Percentiles rank a stretch among this genome's conserved stretches.
Conservation (phyloP, 2,329 filamentous ascomycete genomes). For the Calonectria honghensis region DNA sequence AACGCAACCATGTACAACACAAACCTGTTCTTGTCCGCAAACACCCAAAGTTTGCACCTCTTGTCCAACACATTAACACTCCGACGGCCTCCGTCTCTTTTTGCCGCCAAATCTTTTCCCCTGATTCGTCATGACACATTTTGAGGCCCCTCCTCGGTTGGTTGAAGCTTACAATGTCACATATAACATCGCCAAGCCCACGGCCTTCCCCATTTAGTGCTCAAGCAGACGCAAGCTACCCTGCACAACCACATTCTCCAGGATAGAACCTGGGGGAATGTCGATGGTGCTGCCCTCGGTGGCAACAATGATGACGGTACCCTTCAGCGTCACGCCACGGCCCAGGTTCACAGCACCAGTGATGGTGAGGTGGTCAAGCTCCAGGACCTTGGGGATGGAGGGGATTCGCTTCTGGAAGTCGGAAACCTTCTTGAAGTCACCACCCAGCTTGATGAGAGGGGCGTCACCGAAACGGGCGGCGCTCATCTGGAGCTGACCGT, state of each 20-base stretch:
- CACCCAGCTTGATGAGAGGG: slow-evolving; percentile 98
- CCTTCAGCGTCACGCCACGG: slow-evolving; percentile 96
- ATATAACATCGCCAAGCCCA: slow-evolving; percentile 18
- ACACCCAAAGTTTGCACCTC: slow-evolving; percentile 15
- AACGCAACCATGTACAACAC: slow-evolving; percentile 27
- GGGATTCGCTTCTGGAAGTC: slow-evolving; percentile 93
- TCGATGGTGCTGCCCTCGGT: slow-evolving; percentile 99
- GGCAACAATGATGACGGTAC: slow-evolving; percentile 98
- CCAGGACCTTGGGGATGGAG: slow-evolving; percentile 92
- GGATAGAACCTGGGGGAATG: slow-evolving; percentile 94
- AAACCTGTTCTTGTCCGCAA: slow-evolving; percentile 20
- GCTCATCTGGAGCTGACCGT: slow-evolving; percentile 98
- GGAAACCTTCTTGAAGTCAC: slow-evolving; percentile 99
- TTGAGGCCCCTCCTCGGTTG: slow-evolving; percentile 17
- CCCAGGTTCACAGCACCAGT: slow-evolving; percentile 98
- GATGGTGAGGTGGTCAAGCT: slow-evolving; percentile 96
- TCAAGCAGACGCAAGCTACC: slow-evolving; percentile 88
- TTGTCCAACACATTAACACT: slow-evolving; percentile 37
- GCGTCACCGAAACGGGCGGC: slow-evolving; percentile 96
- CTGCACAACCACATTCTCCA: slow-evolving; percentile 99
- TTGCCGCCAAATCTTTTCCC: not conserved
- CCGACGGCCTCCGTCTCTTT: not conserved
- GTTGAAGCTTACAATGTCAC: slow-evolving; percentile 1
- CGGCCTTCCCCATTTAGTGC: slow-evolving; percentile 67
- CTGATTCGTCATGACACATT: slow-evolving; percentile 32